These are phyloP conservation scores for Camelina sativa DNA, from an alignment of 345 rosid genomes.

Conservation along the genomic window DNA sequence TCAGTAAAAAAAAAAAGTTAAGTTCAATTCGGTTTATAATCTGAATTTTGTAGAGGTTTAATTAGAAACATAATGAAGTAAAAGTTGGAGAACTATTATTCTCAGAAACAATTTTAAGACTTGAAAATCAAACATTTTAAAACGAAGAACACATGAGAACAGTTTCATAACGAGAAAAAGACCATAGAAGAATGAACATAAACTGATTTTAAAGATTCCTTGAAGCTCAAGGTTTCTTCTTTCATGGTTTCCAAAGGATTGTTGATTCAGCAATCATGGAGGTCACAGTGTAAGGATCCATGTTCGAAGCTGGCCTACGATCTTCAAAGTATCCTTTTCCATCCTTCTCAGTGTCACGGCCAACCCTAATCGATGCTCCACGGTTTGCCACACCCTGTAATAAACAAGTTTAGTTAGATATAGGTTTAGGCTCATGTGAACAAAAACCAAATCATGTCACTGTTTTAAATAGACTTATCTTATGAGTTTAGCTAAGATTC, in stretches of 20 bases:
- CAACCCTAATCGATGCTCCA: conserved; percentile 83
- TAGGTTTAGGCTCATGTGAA: background rate
- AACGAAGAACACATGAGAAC: conserved; percentile 19
- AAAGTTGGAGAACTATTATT: background rate
- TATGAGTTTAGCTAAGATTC: background rate
- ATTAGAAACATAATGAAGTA: background rate
- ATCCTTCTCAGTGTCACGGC: conserved; percentile 73
- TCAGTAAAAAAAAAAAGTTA: background rate
- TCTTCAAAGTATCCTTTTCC: conserved; percentile 90
- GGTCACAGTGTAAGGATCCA: conserved; percentile 88
- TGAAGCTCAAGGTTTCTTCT: conserved; percentile 7
- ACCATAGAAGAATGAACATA: conserved; percentile 22
- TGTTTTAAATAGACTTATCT: too few relatives aligned
- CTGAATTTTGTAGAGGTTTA: background rate
- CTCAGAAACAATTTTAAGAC: background rate
- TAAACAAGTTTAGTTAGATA: background rate
- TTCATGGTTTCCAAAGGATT: conserved; percentile 64
- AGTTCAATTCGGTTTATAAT: too few relatives aligned
- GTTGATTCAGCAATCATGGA: conserved; percentile 89
- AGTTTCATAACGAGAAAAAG: conserved; percentile 14
- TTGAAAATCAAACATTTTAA: background rate
- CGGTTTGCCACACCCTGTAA: conserved; percentile 63
- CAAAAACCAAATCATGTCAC: too few relatives aligned
- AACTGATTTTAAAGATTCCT: conserved; percentile 15
- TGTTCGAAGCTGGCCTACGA: conserved; percentile 89